Conservation (phyloP, 2,329 filamentous ascomycete genomes). For the Pezicula radicicola region DNA sequence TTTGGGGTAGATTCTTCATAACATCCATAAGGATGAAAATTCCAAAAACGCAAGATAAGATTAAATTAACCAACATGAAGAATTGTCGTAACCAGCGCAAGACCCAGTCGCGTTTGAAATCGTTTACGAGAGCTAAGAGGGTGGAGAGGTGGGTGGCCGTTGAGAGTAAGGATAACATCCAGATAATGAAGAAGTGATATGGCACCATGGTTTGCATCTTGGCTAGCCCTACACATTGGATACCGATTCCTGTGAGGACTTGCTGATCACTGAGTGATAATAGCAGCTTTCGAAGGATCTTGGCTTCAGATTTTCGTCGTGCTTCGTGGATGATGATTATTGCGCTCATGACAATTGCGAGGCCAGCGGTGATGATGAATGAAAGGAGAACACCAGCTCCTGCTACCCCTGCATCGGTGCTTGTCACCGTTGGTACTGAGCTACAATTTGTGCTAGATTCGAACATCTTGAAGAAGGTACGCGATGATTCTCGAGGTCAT, state of each 20-base stretch:
- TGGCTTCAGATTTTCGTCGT: constrained; percentile 40
- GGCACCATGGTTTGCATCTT: constrained; percentile 56
- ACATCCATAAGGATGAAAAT: constrained; percentile 95
- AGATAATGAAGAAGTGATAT: constrained; percentile 71
- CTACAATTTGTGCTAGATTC: constrained; percentile 33
- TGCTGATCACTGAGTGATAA: constrained; percentile 66
- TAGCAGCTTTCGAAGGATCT: constrained; percentile 60
- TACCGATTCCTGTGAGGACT: constrained; percentile 66
- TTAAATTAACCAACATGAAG: constrained; percentile 64
- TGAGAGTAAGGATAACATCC: constrained; percentile 63
- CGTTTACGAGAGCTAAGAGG: constrained; percentile 60
- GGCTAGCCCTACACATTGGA: constrained; percentile 60
- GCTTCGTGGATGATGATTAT: constrained; percentile 55
- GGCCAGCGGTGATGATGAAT: constrained; percentile 60
- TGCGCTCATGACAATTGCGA: constrained; percentile 52
- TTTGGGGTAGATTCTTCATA: constrained; percentile 69
- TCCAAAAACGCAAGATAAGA: constrained; percentile 71
- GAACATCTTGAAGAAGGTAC: background rate
- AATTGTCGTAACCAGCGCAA: constrained; percentile 62
- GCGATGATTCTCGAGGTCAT: background rate
- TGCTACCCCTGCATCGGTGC: constrained; percentile 55
- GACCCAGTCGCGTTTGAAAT: constrained; percentile 66
- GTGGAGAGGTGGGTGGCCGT: constrained; percentile 65
- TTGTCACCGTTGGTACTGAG: constrained; percentile 37
- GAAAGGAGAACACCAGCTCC: constrained; percentile 59